Percentiles rank a stretch among this genome's conserved stretches.
Conservation (phyloP, 2,329 filamentous ascomycete genomes). For the Alternaria longipes region DNA sequence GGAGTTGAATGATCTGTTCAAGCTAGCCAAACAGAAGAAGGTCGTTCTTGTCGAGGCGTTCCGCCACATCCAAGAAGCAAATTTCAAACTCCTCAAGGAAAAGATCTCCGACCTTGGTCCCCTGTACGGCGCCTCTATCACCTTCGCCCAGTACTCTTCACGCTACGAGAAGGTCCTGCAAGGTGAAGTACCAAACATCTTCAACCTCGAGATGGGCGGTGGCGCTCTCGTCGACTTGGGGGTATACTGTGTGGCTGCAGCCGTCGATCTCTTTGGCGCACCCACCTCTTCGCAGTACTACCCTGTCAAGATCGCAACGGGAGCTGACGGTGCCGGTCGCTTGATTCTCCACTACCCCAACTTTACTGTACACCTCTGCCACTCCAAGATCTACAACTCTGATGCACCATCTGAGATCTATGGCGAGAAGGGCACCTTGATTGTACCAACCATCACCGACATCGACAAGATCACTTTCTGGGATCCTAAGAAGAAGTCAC, state of each 20-base stretch:
- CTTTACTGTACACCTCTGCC: conserved; percentile 56
- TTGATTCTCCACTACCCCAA: conserved; percentile 55
- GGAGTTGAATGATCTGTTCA: conserved; percentile 57
- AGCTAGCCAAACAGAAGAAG: conserved; percentile 51
- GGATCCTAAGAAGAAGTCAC: conserved; percentile 56
- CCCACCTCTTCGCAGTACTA: conserved; percentile 54
- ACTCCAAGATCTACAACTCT: conserved; percentile 57
- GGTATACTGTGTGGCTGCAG: conserved; percentile 59
- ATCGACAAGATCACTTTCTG: conserved; percentile 54
- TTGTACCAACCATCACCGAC: conserved; percentile 56
- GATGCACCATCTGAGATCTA: conserved; percentile 57
- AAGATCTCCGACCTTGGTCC: conserved; percentile 52
- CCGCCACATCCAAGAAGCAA: conserved; percentile 61
- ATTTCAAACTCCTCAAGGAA: conserved; percentile 57
- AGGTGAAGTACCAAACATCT: conserved; percentile 60
- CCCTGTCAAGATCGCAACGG: conserved; percentile 55
- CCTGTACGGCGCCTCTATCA: conserved; percentile 57
- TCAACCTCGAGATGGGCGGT: conserved; percentile 58
- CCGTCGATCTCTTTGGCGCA: conserved; percentile 58
- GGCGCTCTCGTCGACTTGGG: conserved; percentile 60
- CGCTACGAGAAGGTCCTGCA: conserved; percentile 59
- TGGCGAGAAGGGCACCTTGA: conserved; percentile 58
- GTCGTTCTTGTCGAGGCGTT: conserved; percentile 60
- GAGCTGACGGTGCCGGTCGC: conserved; percentile 58
- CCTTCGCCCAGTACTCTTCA: conserved; percentile 56